Base-by-base conservation (phyloP, 495 filamentous ascomycete species). In the Aspergillus sclerotioniger region DNA sequence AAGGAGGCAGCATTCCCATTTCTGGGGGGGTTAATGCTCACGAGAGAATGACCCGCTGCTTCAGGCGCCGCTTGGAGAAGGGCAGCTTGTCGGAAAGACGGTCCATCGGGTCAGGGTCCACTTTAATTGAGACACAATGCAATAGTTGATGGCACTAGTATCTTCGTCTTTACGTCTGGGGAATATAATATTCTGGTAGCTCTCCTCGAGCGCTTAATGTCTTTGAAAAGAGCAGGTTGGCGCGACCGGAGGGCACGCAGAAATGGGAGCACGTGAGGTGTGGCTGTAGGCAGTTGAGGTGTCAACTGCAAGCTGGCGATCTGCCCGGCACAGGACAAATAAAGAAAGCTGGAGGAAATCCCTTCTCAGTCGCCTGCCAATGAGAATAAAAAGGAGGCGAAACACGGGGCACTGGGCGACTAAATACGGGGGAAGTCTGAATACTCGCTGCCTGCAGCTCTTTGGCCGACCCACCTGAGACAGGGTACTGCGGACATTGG, bases 11-110 rank as follows among this genome's bases (percentile, higher is more conserved):
- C 17, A 6, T 50, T 44, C 15, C 33, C 25, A 15, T 19, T 0
- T 17, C 6, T 1, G 43, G 41, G 19, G 44, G 19, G 41, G 28
- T 17, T 15, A 31, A 33, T n/a, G 73, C 80, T 52, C 63, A 83
- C 80, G 80, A 82, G 49, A 82, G 72, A n/a, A 83, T 64, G 47
- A 82, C 72, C 51, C 74, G 77, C 67, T 75, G 76, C 46, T 73
- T 71, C 31, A 83, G 66, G 41, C 69, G 71, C 53, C 78, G 77
- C 67, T 82, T 82, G 1, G 80, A 80, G 64, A 83, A 82, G 15
- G 77, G 78, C 56, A 82, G 63, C 57, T 79, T 80, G 51, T 69
- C 59, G 28, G 74, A 75, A 52, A 77, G 53, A 29, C 54, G 58
- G 59, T 72, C 71, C 74, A 76, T 76, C 17, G 45, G 39, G 54